Percentiles rank a stretch among this genome's conserved stretches.
Conservation (phyloP, 2,329 filamentous ascomycete genomes). For the Sporothrix sp. region DNA sequence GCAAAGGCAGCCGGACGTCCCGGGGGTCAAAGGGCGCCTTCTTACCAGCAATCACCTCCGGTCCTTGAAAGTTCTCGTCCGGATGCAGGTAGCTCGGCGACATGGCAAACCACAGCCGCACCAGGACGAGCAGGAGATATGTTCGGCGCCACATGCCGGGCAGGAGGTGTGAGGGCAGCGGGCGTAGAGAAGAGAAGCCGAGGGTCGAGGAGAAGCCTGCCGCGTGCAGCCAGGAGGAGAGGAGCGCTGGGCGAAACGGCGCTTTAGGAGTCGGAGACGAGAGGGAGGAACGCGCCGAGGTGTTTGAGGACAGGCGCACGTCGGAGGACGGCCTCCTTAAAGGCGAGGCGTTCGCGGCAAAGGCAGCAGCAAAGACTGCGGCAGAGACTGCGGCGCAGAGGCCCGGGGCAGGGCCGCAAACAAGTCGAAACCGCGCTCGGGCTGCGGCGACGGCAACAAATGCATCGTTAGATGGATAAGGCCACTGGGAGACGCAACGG, state of each 20-base stretch:
- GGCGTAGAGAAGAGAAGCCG: neutral
- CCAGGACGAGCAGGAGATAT: slow-evolving; percentile 73
- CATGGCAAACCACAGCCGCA: slow-evolving; percentile 88
- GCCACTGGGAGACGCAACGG: neutral
- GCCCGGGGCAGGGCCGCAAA: neutral
- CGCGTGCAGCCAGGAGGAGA: too few species aligned
- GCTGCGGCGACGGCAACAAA: slow-evolving; percentile 11
- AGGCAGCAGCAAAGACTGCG: too few species aligned
- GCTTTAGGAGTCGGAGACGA: neutral
- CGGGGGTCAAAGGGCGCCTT: too few species aligned
- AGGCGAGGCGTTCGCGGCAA: too few species aligned
- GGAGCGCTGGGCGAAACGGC: neutral
- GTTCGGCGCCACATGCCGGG: slow-evolving; percentile 75
- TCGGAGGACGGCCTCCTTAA: too few species aligned
- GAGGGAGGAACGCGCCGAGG: too few species aligned
- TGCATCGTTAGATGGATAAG: slow-evolving; percentile 11
- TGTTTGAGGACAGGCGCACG: too few species aligned
- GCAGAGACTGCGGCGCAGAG: neutral
- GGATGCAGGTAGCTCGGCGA: slow-evolving; percentile 95
- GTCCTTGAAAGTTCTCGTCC: slow-evolving; percentile 98
- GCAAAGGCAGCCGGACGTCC: too few species aligned
- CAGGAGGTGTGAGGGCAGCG: neutral
- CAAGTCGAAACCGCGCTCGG: slow-evolving; percentile 9
- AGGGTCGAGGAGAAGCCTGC: neutral
- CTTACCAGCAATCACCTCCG: slow-evolving; percentile 89